phyloP scores from a whole-genome alignment of 2,329 filamentous ascomycete genomes.

The Ophiostoma perfectum region DNA sequence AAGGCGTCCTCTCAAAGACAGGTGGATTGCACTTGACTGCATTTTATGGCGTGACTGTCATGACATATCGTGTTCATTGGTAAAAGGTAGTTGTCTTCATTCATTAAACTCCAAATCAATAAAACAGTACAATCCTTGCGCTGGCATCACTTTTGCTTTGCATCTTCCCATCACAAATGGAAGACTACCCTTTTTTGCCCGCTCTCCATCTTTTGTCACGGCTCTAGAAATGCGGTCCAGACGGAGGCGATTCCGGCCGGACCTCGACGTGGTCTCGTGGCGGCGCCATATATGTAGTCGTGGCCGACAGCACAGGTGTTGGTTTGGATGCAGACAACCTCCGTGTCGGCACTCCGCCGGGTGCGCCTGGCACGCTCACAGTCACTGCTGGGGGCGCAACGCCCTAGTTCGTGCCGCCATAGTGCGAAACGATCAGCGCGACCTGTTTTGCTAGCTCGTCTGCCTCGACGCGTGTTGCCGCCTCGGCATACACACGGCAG shows the following conservation, averaged over 20 bases:
- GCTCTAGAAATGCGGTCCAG: neutral
- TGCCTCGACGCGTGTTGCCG: conserved; percentile 79
- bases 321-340: neutral
- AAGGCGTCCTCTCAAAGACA: neutral
- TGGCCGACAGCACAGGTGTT: neutral
- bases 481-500: conserved; percentile 92
- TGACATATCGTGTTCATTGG: no score
- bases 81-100: no score
- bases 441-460: conserved; percentile 87
- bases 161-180: neutral
- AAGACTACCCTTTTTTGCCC: neutral
- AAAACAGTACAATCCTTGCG: neutral
- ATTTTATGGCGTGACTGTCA: no score
- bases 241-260: neutral
- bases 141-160: neutral
- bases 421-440: conserved; percentile 65
- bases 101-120: neutral
- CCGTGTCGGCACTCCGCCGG: neutral
- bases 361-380: neutral
- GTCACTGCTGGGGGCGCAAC: neutral
- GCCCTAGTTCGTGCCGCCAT: conserved; percentile 32
- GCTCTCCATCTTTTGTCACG: neutral
- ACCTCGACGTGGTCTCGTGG: neutral
- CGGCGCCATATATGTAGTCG: neutral
- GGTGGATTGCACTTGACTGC: no score